Base-by-base conservation (phyloP, 352 stramenopile genomes). In the Phytophthora cryptogea region DNA sequence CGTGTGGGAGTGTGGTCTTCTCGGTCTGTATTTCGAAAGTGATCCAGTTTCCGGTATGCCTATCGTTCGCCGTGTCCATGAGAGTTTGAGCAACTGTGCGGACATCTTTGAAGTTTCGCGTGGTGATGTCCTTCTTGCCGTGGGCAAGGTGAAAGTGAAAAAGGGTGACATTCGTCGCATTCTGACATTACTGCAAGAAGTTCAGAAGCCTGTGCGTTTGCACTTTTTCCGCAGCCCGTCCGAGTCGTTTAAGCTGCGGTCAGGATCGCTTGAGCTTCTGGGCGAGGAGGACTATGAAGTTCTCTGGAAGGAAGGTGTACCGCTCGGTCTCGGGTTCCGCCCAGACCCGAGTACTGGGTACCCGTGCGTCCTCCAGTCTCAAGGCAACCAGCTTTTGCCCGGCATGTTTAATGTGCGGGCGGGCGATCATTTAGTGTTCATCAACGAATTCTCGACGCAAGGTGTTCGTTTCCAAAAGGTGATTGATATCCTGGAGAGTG, bases 271-370 rank as follows among this genome's bases (percentile, higher is more conserved):
- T 1, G 83, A 90, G 44, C 54, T 93, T 26, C 60, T 94, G 5
- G 83, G 83, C 17, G 84, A 92, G 74, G 81, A 95, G 63, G 86
- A 95, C 43, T 95, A 94, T 50, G 86, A 95, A 48, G 85, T 95
- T 31, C 46, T 94, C 37, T 95, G 86, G 86, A 84, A 84, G 40
- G 84, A 95, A 65, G 81, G 81, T n/a, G 83, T 93, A 9, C 83
- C 86, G 5, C 83, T 95, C 36, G 84, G 83, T 31, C 70, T 95
- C 17, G 84, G 86, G 3, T 95, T 95, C 60, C 85, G 84, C 14
- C 86, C 86, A 0, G 80, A 91, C 52, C 76, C 76, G n/a, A 83
- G 79, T 17, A 90, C 74, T 40, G 83, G 85, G 27, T 92, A 82
- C 42, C 83, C 85, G 13, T 89, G 83, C 5, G 83, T 92, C 9